A percentile compares a stretch with the other conserved stretches of the same genome.
These are phyloP conservation scores for Salix purpurea DNA, from an alignment of 345 rosid genomes.

Conservation along the genomic window DNA sequence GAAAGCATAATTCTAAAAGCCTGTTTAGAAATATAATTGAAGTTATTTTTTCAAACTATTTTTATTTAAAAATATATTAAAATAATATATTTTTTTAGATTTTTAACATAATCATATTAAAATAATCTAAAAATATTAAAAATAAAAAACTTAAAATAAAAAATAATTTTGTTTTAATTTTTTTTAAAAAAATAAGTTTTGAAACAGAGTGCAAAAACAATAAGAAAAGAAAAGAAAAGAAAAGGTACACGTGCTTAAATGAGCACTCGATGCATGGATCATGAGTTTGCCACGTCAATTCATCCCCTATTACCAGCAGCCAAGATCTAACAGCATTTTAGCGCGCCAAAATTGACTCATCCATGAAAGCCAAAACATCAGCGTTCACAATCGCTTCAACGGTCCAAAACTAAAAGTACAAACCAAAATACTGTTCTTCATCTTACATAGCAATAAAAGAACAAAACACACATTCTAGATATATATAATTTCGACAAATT, in stretches of 20 bases:
- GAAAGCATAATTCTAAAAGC: too few relatives aligned
- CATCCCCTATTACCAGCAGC: neutral
- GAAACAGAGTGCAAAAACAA: neutral
- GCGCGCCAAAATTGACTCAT: neutral
- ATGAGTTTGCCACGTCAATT: neutral
- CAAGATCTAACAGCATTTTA: neutral
- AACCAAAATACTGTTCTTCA: neutral
- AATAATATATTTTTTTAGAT: too few relatives aligned
- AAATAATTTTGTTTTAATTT: too few relatives aligned
- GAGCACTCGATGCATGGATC: neutral
- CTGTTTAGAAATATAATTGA: too few relatives aligned
- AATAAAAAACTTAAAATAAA: too few relatives aligned
- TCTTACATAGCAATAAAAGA: neutral
- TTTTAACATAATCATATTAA: too few relatives aligned
- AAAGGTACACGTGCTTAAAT: neutral
- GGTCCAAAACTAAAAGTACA: neutral
- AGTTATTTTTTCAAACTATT: too few relatives aligned
- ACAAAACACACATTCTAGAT: neutral
- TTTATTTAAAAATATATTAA: too few relatives aligned
- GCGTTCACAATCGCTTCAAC: neutral
- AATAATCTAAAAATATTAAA: too few relatives aligned
- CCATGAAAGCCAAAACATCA: neutral
- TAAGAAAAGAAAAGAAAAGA: neutral
- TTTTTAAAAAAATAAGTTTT: too few relatives aligned
- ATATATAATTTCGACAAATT: constrained; percentile 15